Base-by-base conservation (phyloP, 345 rosid genomes). In the Camelina sativa region DNA sequence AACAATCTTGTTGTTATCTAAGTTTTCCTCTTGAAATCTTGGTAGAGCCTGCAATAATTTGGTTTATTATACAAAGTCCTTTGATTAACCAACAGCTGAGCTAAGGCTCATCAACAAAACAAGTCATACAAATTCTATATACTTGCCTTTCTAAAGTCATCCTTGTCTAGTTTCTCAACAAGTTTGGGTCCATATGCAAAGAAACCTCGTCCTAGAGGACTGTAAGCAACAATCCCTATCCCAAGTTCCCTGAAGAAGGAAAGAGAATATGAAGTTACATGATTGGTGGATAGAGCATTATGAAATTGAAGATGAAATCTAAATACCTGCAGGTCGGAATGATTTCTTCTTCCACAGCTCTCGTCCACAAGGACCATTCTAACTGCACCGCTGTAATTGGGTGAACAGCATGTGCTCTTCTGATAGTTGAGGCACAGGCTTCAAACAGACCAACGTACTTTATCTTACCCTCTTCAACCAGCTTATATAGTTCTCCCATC, bases 391-490 rank as follows among this genome's bases (percentile, higher is more conserved):
- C 90, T 12, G 86, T 86, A 19, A 88, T 75, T 0, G 93, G 96
- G 73, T 88, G 93, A 77, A 88, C 86, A 32, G 87, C 91, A 60
- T 88, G 91, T 6, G 91, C 96, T 56, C 96, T 74, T 78, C 91
- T 83, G 66, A 90, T 88, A 37, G 89, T 88, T 25, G 92, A 86
- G 12, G 87, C 87, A 19, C 87, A 90, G 19, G 91, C 91, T 77
- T 90, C 90, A 0, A 91, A 86, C 19, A 90, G 61, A 51, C 90
- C 93, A 0, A 85, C 54, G 53, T 86, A 88, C 81, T 86, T 90
- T 71, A 90, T 80, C 72, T 88, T 88, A 38, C 96, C 91, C 68
- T 85, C 90, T 69, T 82, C 86, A 41, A 90, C 86, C 19, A 90
- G 85, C 69, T 88, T 90, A 82, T 88, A 86, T 20, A 90, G 73